phyloP scores from a whole-genome alignment of 371 early-diverging fungal genomes.

The Mucor sp. region DNA sequence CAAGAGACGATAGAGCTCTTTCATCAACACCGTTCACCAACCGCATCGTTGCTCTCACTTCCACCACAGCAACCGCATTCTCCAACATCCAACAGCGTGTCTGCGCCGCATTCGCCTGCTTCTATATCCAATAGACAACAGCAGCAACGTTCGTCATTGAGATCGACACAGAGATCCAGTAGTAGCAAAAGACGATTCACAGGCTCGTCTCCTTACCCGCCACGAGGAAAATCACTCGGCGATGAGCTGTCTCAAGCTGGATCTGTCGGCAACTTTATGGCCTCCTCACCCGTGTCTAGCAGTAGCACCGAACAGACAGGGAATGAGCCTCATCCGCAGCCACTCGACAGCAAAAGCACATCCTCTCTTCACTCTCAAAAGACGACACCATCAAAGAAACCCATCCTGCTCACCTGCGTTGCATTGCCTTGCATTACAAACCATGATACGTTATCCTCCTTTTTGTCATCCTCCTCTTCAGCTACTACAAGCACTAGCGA shows the following conservation, averaged over 20 bases:
- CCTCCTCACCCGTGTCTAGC: background rate
- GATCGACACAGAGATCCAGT: background rate
- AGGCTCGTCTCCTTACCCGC: background rate
- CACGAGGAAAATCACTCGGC: constrained; percentile 4
- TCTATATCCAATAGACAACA: background rate
- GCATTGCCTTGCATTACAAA: background rate
- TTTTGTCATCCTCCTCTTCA: background rate
- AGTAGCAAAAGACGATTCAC: background rate
- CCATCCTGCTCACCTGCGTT: background rate
- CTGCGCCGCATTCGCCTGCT: background rate
- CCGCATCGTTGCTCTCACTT: background rate
- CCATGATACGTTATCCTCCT: background rate
- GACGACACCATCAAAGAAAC: background rate
- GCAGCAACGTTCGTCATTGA: background rate
- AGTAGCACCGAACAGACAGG: background rate
- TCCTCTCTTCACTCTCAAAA: background rate
- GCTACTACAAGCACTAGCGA: background rate
- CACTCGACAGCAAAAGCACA: background rate
- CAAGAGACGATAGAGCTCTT: constrained; percentile 15
- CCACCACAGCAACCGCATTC: background rate
- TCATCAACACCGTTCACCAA: background rate
- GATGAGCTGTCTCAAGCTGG: constrained; percentile 8
- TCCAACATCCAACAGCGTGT: background rate
- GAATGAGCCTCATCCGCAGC: background rate
- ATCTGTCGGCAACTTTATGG: background rate